Percentiles rank a stretch among this genome's conserved stretches.
These are phyloP conservation scores for Chalaropsis ovoidea DNA, from an alignment of 2,329 filamentous ascomycete species.

Conservation along the genomic window DNA sequence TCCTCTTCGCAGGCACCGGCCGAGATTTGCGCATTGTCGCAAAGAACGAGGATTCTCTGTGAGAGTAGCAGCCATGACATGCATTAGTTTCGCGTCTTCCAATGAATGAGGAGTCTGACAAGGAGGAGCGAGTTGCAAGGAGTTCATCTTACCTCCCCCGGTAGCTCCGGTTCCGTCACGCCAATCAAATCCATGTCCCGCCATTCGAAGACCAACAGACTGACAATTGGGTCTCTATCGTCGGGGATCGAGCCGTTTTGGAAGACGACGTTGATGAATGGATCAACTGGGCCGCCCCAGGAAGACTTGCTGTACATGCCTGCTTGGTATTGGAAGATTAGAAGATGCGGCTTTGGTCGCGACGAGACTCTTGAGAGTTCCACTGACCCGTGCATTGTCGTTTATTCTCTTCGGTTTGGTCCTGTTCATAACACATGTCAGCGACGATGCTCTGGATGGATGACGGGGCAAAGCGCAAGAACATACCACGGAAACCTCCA, in stretches of 20 bases:
- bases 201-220: slow-evolving; percentile 90
- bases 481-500: slow-evolving; percentile 44
- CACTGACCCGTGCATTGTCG: slow-evolving; percentile 58
- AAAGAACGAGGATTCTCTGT: slow-evolving; percentile 48
- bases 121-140: neutral
- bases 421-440: slow-evolving; percentile 29
- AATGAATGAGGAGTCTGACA: too few relatives aligned
- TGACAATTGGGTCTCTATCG: slow-evolving; percentile 60
- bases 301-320: slow-evolving; percentile 84
- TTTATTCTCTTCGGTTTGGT: slow-evolving; percentile 63
- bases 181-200: slow-evolving; percentile 72
- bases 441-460: neutral
- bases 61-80: slow-evolving; percentile 20
- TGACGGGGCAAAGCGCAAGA: slow-evolving; percentile 15
- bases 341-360: slow-evolving; percentile 24
- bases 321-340: slow-evolving; percentile 36
- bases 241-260: slow-evolving; percentile 49
- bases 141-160: slow-evolving; percentile 41
- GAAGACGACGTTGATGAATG: slow-evolving; percentile 81
- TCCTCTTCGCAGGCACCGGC: slow-evolving; percentile 61
- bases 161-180: slow-evolving; percentile 46
- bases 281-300: slow-evolving; percentile 81
- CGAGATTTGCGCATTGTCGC: slow-evolving; percentile 60
- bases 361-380: neutral
- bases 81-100: slow-evolving; percentile 35